Conservation (phyloP, 108 stramenopile genomes). For the Cyclotella atomus region DNA sequence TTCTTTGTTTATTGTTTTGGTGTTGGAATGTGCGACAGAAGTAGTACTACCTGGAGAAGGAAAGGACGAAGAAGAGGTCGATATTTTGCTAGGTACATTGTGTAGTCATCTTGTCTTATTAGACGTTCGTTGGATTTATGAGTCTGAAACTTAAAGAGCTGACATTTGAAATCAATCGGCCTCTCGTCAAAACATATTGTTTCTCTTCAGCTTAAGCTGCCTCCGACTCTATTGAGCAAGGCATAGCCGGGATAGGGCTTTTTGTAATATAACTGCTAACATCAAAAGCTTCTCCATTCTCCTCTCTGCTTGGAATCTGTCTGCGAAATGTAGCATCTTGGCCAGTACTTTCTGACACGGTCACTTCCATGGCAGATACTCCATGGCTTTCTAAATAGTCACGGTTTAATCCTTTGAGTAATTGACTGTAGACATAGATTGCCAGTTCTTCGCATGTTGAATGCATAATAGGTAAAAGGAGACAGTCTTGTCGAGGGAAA, state of each 20-base stretch:
- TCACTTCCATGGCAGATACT: conserved; percentile 85
- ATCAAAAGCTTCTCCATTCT: conserved; percentile 23
- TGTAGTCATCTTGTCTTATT: too few relatives aligned
- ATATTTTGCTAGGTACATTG: conserved; percentile 7
- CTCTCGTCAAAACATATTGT: too few relatives aligned
- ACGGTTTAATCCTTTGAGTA: conserved; percentile 71
- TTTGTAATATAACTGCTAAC: conserved; percentile 37
- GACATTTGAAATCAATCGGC: too few relatives aligned
- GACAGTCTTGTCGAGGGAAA: conserved; percentile 87
- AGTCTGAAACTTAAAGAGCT: too few relatives aligned
- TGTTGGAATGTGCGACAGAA: conserved; percentile 4
- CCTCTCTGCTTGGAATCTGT: conserved; percentile 40
- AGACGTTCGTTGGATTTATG: too few relatives aligned
- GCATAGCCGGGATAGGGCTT: conserved; percentile 35
- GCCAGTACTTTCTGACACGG: conserved; percentile 87
- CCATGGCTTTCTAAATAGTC: conserved; percentile 73
- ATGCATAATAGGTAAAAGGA: conserved; percentile 91
- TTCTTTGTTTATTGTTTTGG: conserved; percentile 28
- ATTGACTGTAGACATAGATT: conserved; percentile 77
- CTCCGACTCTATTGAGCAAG: conserved; percentile 44
- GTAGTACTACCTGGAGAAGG: not conserved
- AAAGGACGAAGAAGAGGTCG: conserved; percentile 3
- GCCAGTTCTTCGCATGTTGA: conserved; percentile 95
- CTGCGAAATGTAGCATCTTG: conserved; percentile 86
- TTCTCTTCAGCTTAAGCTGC: too few relatives aligned